Evolutionary conservation across 495 filamentous ascomycete species (phyloP), one percentile per base, ranked within the genome.

Genomic region (Cladorrhinum samala): DNA sequence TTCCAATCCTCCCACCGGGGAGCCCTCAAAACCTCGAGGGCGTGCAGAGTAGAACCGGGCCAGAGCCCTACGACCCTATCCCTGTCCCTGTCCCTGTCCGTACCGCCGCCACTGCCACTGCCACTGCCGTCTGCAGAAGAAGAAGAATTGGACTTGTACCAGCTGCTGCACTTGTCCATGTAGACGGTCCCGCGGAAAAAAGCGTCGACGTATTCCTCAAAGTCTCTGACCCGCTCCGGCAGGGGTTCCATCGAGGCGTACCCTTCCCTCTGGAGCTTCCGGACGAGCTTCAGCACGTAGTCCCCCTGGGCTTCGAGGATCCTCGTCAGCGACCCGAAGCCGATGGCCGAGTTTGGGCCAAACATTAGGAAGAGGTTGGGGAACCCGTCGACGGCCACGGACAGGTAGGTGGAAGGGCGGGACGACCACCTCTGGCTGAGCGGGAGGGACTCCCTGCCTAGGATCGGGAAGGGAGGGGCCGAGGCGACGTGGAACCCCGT

Each of bases 101-200:
- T n/a, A n/a, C n/a, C n/a, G n/a, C n/a, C n/a, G n/a, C n/a, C n/a
- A n/a, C n/a, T n/a, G n/a, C n/a, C n/a, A n/a, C n/a, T n/a, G n/a
- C n/a, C n/a, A n/a, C n/a, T n/a, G n/a, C n/a, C n/a, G n/a, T n/a
- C n/a, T n/a, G n/a, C n/a, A n/a, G n/a, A n/a, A n/a, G n/a, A n/a
- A n/a, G n/a, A n/a, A n/a, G n/a, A n/a, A n/a, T n/a, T n/a, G n/a
- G n/a, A n/a, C 27, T 33, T 33, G 60, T 86, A 86, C 86, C 86
- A 90, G n/a, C 78, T 83, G 16, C 77, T 77, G 64, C 86, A 90
- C 25, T 79, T 73, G 9, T 82, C 81, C 11, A 77, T 73, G 70
- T 83, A 82, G 2, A 86, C 84, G 2, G 83, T 87, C 16, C 72
- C 66, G 46, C 77, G 71, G 57, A 86, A 86, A 61, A 84, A 88